phyloP scores from a whole-genome alignment of 768 basidiomycete genomes.

The Termitomyces sp. region DNA sequence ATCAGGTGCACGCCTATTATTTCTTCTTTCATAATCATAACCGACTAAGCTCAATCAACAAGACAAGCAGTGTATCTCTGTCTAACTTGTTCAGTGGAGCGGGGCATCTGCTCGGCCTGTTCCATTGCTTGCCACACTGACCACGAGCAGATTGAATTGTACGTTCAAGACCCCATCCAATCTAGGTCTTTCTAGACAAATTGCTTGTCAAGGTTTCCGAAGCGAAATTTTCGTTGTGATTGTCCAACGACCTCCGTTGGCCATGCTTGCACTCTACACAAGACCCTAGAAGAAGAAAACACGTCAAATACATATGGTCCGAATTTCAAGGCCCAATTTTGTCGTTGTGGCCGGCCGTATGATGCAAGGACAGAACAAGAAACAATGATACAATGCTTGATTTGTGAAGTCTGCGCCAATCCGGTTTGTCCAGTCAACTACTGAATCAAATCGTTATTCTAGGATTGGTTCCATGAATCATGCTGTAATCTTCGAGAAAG shows the following conservation, averaged over 20 bases:
- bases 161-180: conserved; percentile 12
- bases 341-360: conserved; percentile 68
- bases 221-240: conserved; percentile 78
- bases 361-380: conserved; percentile 69
- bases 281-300: conserved; percentile 47
- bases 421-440: not conserved
- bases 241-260: conserved; percentile 65
- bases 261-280: conserved; percentile 62
- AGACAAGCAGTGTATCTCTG: conserved; percentile 84
- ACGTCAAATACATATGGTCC: conserved; percentile 59
- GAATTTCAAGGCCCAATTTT: conserved; percentile 70
- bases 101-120: conserved; percentile 78
- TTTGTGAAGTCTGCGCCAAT: conserved; percentile 64
- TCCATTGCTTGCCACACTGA: conserved; percentile 83
- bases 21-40: not conserved
- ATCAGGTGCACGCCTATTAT: conserved; percentile 31
- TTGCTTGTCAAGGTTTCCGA: conserved; percentile 53
- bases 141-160: conserved; percentile 82
- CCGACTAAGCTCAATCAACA: conserved; percentile 10
- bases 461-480: conserved; percentile 94
- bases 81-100: conserved; percentile 58
- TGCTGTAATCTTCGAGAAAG: conserved; percentile 75
- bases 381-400: conserved; percentile 85
- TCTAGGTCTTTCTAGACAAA: conserved; percentile 5
- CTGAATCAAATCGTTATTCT: conserved; percentile 9